A percentile compares a stretch with the other conserved stretches of the same genome.
Evolutionary conservation across 805 yeast genomes (phyloP).

Genomic region (Sugiyamaella smithiae): DNA sequence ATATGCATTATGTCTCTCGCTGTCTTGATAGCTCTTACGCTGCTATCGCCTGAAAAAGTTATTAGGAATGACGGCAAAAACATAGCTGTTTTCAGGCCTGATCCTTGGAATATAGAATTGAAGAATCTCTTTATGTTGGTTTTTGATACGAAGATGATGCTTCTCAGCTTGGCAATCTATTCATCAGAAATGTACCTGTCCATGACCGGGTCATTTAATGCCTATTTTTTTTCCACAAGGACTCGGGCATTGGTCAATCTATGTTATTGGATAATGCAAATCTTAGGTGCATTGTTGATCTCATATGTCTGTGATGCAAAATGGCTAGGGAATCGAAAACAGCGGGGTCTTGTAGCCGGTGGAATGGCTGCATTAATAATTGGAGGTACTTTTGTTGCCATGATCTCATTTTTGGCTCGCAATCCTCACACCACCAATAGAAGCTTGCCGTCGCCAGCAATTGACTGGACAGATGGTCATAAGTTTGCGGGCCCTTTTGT

Average conservation of each 20-base stretch:
- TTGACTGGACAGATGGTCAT: slow-evolving; percentile 41
- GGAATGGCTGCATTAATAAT: slow-evolving; percentile 2
- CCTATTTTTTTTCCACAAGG: slow-evolving; percentile 45
- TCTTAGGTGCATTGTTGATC: slow-evolving; percentile 41
- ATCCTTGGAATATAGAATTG: slow-evolving; percentile 14
- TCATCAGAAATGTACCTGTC: slow-evolving; percentile 9
- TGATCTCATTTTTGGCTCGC: slow-evolving; percentile 2
- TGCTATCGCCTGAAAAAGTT: slow-evolving; percentile 9
- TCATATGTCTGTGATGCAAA: slow-evolving; percentile 5
- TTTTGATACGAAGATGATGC: slow-evolving; percentile 6
- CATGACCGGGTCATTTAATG: slow-evolving; percentile 7
- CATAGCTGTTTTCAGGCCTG: slow-evolving; percentile 33
- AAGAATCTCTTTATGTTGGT: neutral
- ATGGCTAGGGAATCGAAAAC: slow-evolving; percentile 3
- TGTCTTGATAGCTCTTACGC: slow-evolving; percentile 3
- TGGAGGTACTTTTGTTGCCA: slow-evolving; percentile 1
- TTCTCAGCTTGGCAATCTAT: slow-evolving; percentile 6
- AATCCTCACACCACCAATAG: slow-evolving; percentile 50
- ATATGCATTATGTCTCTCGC: slow-evolving; percentile 9
- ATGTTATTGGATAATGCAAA: slow-evolving; percentile 58
- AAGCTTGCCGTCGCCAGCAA: slow-evolving; percentile 67
- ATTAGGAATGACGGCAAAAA: slow-evolving; percentile 10
- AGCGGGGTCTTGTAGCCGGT: slow-evolving; percentile 6
- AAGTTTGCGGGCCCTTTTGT: slow-evolving; percentile 56
- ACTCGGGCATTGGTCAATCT: slow-evolving; percentile 61